phyloP scores from a whole-genome alignment of 306 rosid species.

The Canavalia gladiata region DNA sequence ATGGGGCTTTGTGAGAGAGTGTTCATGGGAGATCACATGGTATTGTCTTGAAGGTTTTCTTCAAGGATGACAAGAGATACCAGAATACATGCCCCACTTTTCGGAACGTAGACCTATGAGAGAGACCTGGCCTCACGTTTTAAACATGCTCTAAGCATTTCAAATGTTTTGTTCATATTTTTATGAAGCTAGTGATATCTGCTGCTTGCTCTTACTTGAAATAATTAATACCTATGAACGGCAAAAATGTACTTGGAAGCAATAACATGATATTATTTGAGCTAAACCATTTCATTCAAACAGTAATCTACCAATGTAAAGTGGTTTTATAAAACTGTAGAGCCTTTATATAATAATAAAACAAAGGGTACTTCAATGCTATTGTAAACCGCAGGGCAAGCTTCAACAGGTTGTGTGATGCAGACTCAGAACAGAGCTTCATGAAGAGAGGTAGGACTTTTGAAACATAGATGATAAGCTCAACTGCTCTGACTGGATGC shows the following conservation, averaged over 20 bases:
- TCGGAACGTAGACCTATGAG: not conserved
- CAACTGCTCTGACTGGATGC: too few relatives aligned
- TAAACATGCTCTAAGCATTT: constrained; percentile 11
- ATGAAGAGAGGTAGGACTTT: too few relatives aligned
- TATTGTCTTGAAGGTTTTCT: constrained; percentile 32
- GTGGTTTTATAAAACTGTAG: too few relatives aligned
- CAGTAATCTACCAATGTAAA: too few relatives aligned
- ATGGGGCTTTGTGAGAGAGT: constrained; percentile 8
- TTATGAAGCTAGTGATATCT: not conserved
- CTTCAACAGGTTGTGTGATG: too few relatives aligned
- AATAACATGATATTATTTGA: not conserved
- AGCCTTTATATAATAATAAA: too few relatives aligned
- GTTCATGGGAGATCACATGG: constrained; percentile 41
- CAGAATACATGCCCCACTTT: not conserved
- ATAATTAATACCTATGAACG: not conserved
- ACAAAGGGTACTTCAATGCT: too few relatives aligned
- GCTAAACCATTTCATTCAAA: too few relatives aligned
- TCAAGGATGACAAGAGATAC: not conserved
- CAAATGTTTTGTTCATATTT: constrained; percentile 9
- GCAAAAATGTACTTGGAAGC: constrained; percentile 1
- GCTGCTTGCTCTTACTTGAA: not conserved
- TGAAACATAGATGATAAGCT: too few relatives aligned
- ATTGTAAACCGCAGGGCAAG: too few relatives aligned
- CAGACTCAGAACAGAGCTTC: too few relatives aligned
- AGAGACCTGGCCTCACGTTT: not conserved